Percentiles rank a stretch among this genome's conserved stretches.
phyloP scores from a whole-genome alignment of 768 basidiomycete genomes.

The Naganishia antarctica region DNA sequence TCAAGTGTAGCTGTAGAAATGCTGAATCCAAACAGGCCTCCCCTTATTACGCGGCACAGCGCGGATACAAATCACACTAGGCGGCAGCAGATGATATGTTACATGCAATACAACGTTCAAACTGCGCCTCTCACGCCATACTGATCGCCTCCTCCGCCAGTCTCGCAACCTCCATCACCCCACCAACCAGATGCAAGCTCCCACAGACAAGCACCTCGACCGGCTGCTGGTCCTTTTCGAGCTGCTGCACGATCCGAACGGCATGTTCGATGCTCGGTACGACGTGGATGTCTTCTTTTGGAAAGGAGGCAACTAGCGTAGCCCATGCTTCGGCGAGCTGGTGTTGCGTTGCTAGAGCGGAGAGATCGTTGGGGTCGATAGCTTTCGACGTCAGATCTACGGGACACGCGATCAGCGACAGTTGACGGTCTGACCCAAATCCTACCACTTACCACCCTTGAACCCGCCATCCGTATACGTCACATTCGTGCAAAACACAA shows the following conservation, averaged over 20 bases:
- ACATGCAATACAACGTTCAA: too few species aligned
- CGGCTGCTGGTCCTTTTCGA: conserved; percentile 39
- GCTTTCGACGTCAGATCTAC: conserved; percentile 73
- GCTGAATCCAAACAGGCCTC: too few species aligned
- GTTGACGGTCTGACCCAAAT: background rate
- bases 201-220: conserved; percentile 78
- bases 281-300: conserved; percentile 64
- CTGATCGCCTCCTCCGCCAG: conserved; percentile 56
- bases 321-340: conserved; percentile 72
- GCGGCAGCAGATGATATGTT: too few species aligned
- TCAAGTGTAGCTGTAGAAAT: too few species aligned
- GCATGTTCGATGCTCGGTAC: conserved; percentile 86
- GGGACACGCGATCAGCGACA: background rate
- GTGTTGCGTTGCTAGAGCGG: conserved; percentile 67
- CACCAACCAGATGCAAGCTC: conserved; percentile 88
- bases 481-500: conserved; percentile 93
- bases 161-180: conserved; percentile 83
- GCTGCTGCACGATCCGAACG: conserved; percentile 63
- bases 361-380: conserved; percentile 61
- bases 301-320: conserved; percentile 60
- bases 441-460: conserved; percentile 68
- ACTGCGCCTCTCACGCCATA: conserved; percentile 39
- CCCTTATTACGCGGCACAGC: too few species aligned
- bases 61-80: too few species aligned
- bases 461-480: conserved; percentile 84